These are phyloP conservation scores for button mushroom (Agaricus bisporus) DNA, from an alignment of 768 basidiomycete species.

Conservation along the genomic window DNA sequence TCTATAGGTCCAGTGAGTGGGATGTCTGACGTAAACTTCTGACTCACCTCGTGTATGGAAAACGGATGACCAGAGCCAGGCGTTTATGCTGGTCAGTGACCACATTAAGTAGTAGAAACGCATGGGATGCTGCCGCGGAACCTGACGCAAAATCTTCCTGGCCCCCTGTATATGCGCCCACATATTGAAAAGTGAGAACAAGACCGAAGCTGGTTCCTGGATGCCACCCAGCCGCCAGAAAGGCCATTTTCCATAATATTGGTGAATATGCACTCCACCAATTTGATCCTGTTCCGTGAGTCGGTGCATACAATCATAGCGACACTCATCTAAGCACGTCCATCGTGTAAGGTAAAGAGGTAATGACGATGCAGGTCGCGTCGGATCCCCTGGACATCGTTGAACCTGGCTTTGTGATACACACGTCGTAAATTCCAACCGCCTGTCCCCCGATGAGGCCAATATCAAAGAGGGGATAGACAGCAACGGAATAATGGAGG, in stretches of 20 bases:
- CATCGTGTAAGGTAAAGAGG: constrained; percentile 68
- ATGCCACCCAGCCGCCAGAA: constrained; percentile 86
- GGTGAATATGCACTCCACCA: constrained; percentile 44
- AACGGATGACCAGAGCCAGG: constrained; percentile 88
- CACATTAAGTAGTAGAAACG: constrained; percentile 58
- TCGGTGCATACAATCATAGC: constrained; percentile 82
- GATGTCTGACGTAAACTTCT: background rate
- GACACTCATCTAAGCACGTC: constrained; percentile 85
- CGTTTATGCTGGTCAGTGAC: constrained; percentile 71
- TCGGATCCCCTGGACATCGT: constrained; percentile 31
- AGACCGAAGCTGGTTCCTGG: constrained; percentile 91
- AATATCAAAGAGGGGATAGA: background rate
- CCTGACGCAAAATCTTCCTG: constrained; percentile 33
- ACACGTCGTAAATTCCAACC: constrained; percentile 48
- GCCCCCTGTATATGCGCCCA: constrained; percentile 65
- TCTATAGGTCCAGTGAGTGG: constrained; percentile 38
- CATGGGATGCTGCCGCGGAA: constrained; percentile 64
- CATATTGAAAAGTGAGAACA: constrained; percentile 85
- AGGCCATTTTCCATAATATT: constrained; percentile 97
- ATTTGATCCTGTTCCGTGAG: constrained; percentile 54
- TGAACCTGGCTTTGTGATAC: constrained; percentile 34
- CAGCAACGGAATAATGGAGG: background rate
- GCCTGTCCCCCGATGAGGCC: constrained; percentile 63
- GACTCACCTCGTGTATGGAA: constrained; percentile 85
- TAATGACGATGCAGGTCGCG: constrained; percentile 35